Evolutionary conservation across 2,329 filamentous ascomycete species (phyloP).

Genomic region (Ceratocystis diversiconidia): DNA sequence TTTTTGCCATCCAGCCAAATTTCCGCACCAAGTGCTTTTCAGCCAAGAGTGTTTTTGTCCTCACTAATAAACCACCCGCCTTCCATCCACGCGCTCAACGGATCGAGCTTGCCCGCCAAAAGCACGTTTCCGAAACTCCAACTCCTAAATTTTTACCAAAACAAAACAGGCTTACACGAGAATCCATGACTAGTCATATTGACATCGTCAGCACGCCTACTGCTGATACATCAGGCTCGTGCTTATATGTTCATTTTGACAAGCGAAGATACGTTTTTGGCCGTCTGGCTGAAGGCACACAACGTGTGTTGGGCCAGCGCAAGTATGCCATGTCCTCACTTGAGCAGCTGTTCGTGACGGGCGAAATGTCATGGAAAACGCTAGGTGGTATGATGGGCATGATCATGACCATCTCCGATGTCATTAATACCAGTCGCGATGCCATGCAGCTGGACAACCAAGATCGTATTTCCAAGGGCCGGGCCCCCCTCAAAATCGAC

Average conservation of each 20-base stretch:
- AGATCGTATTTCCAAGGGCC: conserved; percentile 29
- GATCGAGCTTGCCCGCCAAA: neutral
- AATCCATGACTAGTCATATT: conserved; percentile 55
- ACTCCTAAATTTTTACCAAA: neutral
- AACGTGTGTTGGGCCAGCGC: conserved; percentile 59
- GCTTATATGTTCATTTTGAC: conserved; percentile 65
- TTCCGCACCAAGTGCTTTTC: conserved; percentile 12
- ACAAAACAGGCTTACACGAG: neutral
- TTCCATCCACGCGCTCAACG: neutral
- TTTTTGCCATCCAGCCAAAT: conserved; percentile 14
- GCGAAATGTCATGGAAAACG: conserved; percentile 58
- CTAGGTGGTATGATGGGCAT: conserved; percentile 73
- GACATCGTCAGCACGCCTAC: conserved; percentile 72
- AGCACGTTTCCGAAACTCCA: neutral
- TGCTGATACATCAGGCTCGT: conserved; percentile 71
- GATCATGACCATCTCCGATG: conserved; percentile 70
- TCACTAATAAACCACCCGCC: neutral
- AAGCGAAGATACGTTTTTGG: conserved; percentile 76
- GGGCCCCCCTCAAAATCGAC: conserved; percentile 21
- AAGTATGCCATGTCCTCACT: conserved; percentile 51
- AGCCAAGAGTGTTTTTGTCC: conserved; percentile 18
- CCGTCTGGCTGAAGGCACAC: conserved; percentile 67
- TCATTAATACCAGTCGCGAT: conserved; percentile 35
- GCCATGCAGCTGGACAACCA: conserved; percentile 28
- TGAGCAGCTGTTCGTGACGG: conserved; percentile 70